Percentiles rank a stretch among this genome's conserved stretches.
These are phyloP conservation scores for Diaporthe citrichinensis DNA, from an alignment of 2,329 filamentous ascomycete species.

Conservation along the genomic window DNA sequence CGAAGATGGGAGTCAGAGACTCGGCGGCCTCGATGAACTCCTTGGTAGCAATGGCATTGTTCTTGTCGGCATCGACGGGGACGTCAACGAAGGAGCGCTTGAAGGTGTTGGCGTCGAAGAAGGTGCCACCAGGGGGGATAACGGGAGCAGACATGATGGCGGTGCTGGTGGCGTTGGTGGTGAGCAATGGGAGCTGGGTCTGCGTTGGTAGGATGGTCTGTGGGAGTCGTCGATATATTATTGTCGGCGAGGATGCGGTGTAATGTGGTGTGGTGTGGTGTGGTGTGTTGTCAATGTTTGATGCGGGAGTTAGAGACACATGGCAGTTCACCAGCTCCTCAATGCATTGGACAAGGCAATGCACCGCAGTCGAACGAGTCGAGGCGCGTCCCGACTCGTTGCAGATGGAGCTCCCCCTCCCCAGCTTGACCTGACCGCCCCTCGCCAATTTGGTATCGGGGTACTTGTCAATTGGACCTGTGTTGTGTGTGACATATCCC, in stretches of 20 bases:
- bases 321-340: conserved; percentile 18
- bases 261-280: conserved; percentile 1
- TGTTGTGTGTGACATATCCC: neutral
- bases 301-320: conserved; percentile 32
- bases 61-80: conserved; percentile 78
- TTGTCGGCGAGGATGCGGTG: neutral
- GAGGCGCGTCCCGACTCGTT: conserved; percentile 21
- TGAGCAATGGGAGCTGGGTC: conserved; percentile 1
- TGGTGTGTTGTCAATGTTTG: conserved; percentile 14
- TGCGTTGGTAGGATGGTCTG: neutral
- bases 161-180: conserved; percentile 26
- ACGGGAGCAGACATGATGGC: conserved; percentile 64
- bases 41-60: conserved; percentile 83
- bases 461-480: neutral
- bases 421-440: conserved; percentile 22
- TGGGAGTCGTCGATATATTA: neutral
- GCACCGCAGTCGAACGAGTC: conserved; percentile 9
- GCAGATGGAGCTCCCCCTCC: conserved; percentile 7
- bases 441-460: conserved; percentile 8
- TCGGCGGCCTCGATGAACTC: conserved; percentile 95
- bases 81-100: conserved; percentile 89
- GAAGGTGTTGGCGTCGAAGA: conserved; percentile 80
- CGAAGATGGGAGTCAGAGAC: conserved; percentile 88
- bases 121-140: conserved; percentile 78
- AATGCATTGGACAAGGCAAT: neutral